These are phyloP conservation scores for Platanthera zijinensis DNA, from an alignment of 106 monocot species.

Conservation along the genomic window DNA sequence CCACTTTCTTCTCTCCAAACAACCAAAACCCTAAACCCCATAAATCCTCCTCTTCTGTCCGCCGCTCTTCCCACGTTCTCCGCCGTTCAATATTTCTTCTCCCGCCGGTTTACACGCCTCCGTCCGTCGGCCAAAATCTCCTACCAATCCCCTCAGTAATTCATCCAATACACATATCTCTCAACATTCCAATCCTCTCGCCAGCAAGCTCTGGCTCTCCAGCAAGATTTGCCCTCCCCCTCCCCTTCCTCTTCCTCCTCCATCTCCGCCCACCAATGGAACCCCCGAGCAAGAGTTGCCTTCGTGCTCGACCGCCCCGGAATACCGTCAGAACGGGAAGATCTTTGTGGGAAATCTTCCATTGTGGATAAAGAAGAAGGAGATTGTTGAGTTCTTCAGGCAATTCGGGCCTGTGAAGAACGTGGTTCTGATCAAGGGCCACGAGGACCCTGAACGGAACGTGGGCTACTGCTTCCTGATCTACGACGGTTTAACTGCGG, in stretches of 20 bases:
- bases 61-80: conserved; percentile 25
- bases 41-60: conserved; percentile 11
- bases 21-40: conserved; percentile 11
- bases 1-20: conserved; percentile 20
- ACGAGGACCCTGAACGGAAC: conserved; percentile 80
- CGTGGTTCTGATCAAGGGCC: conserved; percentile 67
- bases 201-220: conserved; percentile 75
- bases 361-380: conserved; percentile 85
- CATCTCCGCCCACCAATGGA: conserved; percentile 1
- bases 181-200: conserved; percentile 40
- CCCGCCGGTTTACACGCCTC: not conserved
- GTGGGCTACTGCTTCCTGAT: conserved; percentile 85
- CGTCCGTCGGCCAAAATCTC: conserved; percentile 1
- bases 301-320: not conserved
- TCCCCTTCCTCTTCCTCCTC: conserved; percentile 30
- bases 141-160: conserved; percentile 1
- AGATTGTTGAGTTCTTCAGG: conserved; percentile 77
- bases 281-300: not conserved
- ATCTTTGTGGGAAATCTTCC: conserved; percentile 89
- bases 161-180: not conserved
- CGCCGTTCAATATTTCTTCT: not conserved
- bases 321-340: conserved; percentile 61
- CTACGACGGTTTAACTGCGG: conserved; percentile 73
- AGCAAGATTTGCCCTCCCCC: conserved; percentile 64
- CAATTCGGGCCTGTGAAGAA: conserved; percentile 90